phyloP scores from a whole-genome alignment of 148 eudicot species.

The Gaultheria prostrata region DNA sequence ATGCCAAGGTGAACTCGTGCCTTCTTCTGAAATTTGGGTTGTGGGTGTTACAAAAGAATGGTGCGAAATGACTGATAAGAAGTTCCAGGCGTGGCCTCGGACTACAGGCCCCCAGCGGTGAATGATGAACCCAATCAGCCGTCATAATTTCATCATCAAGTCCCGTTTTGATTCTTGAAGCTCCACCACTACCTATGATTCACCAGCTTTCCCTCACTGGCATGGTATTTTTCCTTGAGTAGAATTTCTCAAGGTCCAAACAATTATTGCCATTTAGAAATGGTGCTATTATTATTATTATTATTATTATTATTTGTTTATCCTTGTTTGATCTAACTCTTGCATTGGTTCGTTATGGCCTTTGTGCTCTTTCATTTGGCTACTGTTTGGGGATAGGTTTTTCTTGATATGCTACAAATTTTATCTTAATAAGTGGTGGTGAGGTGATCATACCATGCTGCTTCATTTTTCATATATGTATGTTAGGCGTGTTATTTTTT shows the following conservation, averaged over 20 bases:
- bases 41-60: slow-evolving; percentile 41
- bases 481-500: too few species aligned
- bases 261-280: background rate
- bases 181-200: background rate
- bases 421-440: too few species aligned
- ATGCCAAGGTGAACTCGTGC: too few species aligned
- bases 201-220: background rate
- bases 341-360: slow-evolving; percentile 4
- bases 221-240: background rate
- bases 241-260: background rate
- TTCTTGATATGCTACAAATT: too few species aligned
- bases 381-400: too few species aligned
- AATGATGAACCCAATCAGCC: slow-evolving; percentile 66
- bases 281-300: background rate
- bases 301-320: too few species aligned
- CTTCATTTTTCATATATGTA: too few species aligned
- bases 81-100: slow-evolving; percentile 57
- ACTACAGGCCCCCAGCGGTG: slow-evolving; percentile 57
- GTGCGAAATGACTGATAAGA: slow-evolving; percentile 48
- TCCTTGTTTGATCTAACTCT: too few species aligned
- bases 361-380: too few species aligned
- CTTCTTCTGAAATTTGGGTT: too few species aligned
- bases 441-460: too few species aligned
- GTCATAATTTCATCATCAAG: slow-evolving; percentile 52
- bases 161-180: slow-evolving; percentile 21